phyloP scores from a whole-genome alignment of 139 green algal genomes.

The Chlamydomonas urium region DNA sequence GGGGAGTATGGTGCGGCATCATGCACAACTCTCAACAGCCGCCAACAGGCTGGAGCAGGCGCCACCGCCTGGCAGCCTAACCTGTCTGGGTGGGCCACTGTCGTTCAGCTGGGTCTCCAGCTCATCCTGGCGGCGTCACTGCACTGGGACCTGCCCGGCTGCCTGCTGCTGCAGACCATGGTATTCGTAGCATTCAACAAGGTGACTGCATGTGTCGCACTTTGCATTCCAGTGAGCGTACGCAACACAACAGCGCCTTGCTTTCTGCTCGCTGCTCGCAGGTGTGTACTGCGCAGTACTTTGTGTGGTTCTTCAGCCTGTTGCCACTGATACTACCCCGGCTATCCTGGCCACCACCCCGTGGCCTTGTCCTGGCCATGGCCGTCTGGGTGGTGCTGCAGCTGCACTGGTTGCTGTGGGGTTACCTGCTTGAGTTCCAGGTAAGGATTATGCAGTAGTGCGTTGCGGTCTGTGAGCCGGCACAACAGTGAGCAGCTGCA shows the following conservation, averaged over 20 bases:
- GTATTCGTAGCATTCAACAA: slow-evolving; percentile 93
- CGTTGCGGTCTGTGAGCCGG: background rate
- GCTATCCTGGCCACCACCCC: slow-evolving; percentile 27
- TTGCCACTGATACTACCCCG: slow-evolving; percentile 68
- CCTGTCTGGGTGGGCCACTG: background rate
- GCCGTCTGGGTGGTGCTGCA: slow-evolving; percentile 48
- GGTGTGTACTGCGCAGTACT: slow-evolving; percentile 90
- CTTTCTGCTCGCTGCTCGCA: slow-evolving; percentile 1
- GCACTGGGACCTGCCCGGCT: slow-evolving; percentile 40
- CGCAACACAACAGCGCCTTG: slow-evolving; percentile 1
- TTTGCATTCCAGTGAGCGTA: too few species aligned
- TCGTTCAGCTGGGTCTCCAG: slow-evolving; percentile 16
- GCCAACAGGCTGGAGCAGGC: background rate
- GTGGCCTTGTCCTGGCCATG: slow-evolving; percentile 20
- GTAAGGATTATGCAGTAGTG: slow-evolving; percentile 18
- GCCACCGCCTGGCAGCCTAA: slow-evolving; percentile 2
- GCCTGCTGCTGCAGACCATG: slow-evolving; percentile 69
- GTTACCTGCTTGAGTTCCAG: slow-evolving; percentile 71
- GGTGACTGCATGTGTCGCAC: slow-evolving; percentile 44
- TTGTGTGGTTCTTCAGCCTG: slow-evolving; percentile 93
- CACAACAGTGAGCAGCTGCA: background rate
- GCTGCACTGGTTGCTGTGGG: slow-evolving; percentile 75
- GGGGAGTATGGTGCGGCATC: too few species aligned
- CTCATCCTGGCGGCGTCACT: slow-evolving; percentile 15
- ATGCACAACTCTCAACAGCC: background rate